Evolutionary conservation across 805 yeast species (phyloP).

Genomic region (Saccharomycopsis javanensis): DNA sequence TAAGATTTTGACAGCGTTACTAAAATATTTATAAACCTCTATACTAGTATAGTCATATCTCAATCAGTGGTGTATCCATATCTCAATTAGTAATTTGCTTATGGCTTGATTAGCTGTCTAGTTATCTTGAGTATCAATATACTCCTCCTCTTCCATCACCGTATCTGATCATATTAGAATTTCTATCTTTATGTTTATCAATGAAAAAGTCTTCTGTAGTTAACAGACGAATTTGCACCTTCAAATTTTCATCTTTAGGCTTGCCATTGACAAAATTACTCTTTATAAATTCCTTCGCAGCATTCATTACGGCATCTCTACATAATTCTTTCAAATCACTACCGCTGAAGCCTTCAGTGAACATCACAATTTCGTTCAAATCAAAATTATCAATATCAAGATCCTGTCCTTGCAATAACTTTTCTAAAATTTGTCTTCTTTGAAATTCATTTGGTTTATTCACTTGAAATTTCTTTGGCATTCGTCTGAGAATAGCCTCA

Average conservation of each 20-base stretch:
- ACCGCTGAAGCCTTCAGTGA: slow-evolving; percentile 76
- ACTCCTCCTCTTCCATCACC: slow-evolving; percentile 4
- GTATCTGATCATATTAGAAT: slow-evolving; percentile 4
- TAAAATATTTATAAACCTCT: too few species aligned
- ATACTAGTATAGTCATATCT: too few species aligned
- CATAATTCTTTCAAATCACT: slow-evolving; percentile 87
- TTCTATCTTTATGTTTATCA: slow-evolving; percentile 22
- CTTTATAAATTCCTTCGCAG: slow-evolving; percentile 78
- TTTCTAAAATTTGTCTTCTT: slow-evolving; percentile 57
- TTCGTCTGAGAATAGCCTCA: slow-evolving; percentile 80
- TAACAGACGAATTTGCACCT: slow-evolving; percentile 50
- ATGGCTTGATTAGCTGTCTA: not conserved
- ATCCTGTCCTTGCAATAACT: slow-evolving; percentile 56
- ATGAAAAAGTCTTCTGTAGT: slow-evolving; percentile 52
- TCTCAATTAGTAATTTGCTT: too few species aligned
- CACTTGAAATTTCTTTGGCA: slow-evolving; percentile 84
- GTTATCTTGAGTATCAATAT: too few species aligned
- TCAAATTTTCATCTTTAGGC: slow-evolving; percentile 26
- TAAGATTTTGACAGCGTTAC: too few species aligned
- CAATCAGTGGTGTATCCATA: too few species aligned
- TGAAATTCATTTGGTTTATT: slow-evolving; percentile 61
- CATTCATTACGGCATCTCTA: slow-evolving; percentile 84
- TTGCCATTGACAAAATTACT: slow-evolving; percentile 39
- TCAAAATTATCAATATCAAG: slow-evolving; percentile 50
- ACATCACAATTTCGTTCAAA: slow-evolving; percentile 44